Evolutionary conservation across 176 grass and related monocot species (phyloP).

Genomic region (Areca catechu): DNA sequence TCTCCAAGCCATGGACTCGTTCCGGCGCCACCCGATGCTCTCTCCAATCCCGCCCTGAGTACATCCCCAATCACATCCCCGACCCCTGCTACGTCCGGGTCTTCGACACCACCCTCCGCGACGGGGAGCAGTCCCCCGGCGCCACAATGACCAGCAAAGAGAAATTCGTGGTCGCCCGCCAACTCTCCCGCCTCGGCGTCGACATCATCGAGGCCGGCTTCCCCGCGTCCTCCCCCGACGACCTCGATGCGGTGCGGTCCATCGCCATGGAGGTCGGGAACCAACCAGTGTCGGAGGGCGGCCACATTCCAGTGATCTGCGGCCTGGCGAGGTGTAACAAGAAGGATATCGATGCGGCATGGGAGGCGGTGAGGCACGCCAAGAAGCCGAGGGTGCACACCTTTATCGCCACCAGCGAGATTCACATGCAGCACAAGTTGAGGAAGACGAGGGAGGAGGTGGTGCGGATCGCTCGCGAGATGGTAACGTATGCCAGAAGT

Average conservation of each 20-base stretch:
- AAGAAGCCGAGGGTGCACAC: conserved; percentile 57
- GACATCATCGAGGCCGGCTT: conserved; percentile 93
- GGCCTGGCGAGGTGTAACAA: conserved; percentile 70
- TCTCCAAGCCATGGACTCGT: not conserved
- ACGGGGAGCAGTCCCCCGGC: conserved; percentile 87
- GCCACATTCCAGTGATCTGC: conserved; percentile 72
- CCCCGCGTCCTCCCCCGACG: conserved; percentile 78
- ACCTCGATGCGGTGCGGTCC: conserved; percentile 85
- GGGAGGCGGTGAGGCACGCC: conserved; percentile 84
- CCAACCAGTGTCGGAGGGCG: conserved; percentile 35
- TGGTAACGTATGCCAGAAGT: conserved; percentile 67
- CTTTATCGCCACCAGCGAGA: conserved; percentile 88
- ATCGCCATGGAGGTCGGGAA: conserved; percentile 87
- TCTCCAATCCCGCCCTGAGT: conserved; percentile 22
- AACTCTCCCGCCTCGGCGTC: conserved; percentile 72
- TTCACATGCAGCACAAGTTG: conserved; percentile 24
- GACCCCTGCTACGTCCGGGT: conserved; percentile 80
- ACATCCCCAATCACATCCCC: conserved; percentile 41
- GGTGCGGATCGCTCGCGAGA: conserved; percentile 15
- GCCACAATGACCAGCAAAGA: conserved; percentile 81
- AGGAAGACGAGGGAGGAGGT: conserved; percentile 28
- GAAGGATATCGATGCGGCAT: conserved; percentile 70
- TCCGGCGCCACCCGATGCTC: not conserved
- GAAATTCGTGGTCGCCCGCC: conserved; percentile 75
- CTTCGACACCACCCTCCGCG: conserved; percentile 90